Evolutionary conservation across 495 filamentous ascomycete species (phyloP), one percentile per base, ranked within the genome.

Genomic region (Haplographium delicatum): DNA sequence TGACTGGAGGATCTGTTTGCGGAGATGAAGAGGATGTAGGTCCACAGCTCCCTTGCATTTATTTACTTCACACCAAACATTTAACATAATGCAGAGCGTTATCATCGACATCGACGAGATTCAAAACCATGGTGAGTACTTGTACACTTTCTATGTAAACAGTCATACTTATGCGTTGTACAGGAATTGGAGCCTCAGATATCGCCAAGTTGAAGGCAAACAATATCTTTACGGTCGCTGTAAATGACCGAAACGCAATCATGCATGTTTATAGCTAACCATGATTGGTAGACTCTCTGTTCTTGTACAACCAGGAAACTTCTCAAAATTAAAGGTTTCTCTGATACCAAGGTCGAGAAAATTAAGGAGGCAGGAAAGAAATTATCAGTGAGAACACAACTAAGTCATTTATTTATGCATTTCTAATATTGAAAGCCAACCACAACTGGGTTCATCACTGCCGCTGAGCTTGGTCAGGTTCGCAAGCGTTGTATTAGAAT

Each of bases 281-380:
- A 46, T 31, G 38, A 50, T 22, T 50, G 48, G 19, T 43, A 85
- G 85, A 78, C 81, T 38, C 79, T 88, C 31, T 76, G 85, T 56
- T 70, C 75, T 15, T 80, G 82, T 15, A 87, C 83, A 5, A 74
- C 81, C 30, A 80, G 74, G 53, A 81, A 71, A 24, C 72, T 89
- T 26, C 64, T 83, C 48, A 88, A 84, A 62, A 86, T 89, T 62
- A 87, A 85, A 61, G 86, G 86, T 5, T 88, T 89, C 66, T 88
- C 83, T 47, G 86, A 90, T 60, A 73, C 83, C 59, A 89, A 89
- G 65, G 86, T 89, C 10, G 86, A 89, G 50, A 89, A 88, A 62
- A 72, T 90, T 62, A 89, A 88, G 60, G 86, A 89, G 56, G 86
- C 86, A 18, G 76, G 84, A 31, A 71, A 74, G 51, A 90, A 90